Percentiles rank a stretch among this genome's conserved stretches.
Evolutionary conservation across 2,329 filamentous ascomycete genomes (phyloP).

Genomic region (Ophiostoma sp.): DNA sequence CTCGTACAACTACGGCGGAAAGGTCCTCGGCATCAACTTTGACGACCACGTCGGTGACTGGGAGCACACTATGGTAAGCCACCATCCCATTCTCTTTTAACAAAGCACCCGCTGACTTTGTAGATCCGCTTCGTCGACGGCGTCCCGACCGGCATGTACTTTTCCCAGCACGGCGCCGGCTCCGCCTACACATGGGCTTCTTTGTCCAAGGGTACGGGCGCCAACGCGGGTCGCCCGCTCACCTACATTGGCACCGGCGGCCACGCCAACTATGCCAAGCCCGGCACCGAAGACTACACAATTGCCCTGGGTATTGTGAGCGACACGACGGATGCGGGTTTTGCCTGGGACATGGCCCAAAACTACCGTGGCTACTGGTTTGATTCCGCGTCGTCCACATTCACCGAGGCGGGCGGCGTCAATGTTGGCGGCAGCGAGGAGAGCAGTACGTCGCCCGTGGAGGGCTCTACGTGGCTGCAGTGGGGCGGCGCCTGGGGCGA

Average conservation of each 20-base stretch:
- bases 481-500: slow-evolving; percentile 34
- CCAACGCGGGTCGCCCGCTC: slow-evolving; percentile 26
- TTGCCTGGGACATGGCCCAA: slow-evolving; percentile 31
- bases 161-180: slow-evolving; percentile 33
- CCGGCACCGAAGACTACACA: slow-evolving; percentile 32
- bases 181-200: slow-evolving; percentile 33
- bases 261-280: slow-evolving; percentile 34
- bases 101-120: neutral
- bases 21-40: slow-evolving; percentile 31
- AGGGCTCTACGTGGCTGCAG: slow-evolving; percentile 29
- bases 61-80: slow-evolving; percentile 33
- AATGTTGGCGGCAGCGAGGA: slow-evolving; percentile 25
- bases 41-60: slow-evolving; percentile 35
- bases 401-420: slow-evolving; percentile 25
- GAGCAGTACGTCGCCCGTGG: neutral
- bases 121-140: slow-evolving; percentile 33
- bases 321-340: slow-evolving; percentile 32
- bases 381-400: slow-evolving; percentile 25
- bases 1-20: slow-evolving; percentile 31
- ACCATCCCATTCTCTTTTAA: neutral
- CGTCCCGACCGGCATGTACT: slow-evolving; percentile 31
- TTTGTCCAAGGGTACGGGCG: slow-evolving; percentile 22
- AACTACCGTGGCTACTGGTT: slow-evolving; percentile 35
- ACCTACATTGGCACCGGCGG: slow-evolving; percentile 31
- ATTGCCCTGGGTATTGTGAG: slow-evolving; percentile 29